Base-by-base conservation (phyloP, 2,329 filamentous ascomycete species). In the Xylaria sp. region DNA sequence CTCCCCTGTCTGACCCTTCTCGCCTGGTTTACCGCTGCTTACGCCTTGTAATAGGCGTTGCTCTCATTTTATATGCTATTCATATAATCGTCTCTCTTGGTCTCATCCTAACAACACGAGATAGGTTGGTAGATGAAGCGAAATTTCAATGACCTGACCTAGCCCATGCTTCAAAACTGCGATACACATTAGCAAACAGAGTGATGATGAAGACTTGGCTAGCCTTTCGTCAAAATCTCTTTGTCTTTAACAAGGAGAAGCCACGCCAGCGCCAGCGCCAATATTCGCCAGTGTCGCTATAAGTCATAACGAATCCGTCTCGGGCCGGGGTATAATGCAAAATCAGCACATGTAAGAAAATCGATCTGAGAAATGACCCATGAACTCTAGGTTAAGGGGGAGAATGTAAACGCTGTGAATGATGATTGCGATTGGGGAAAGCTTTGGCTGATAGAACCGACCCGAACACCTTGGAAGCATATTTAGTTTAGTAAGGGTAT, bases 311-410 rank as follows among this genome's bases (percentile, higher is more conserved):
- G 60, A 73, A 69, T 66, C 64, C 69, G 69, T 74, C 71, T 75
- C 66, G 71, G 73, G 63, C 73, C 70, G 66, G 73, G 76, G 76
- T 78, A 78, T 78, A 77, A 76, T 77, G 75, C 73, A 75, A 69
- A 77, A 75, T 73, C 71, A 76, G 69, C 71, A 72, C 66, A 69
- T 60, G 67, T 58, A 64, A 66, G 25, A 48, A 62, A 67, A 73
- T 44, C 66, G 60, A 71, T 71, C 65, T 65, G 63, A 68, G 66
- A 71, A 73, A 71, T 68, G 59, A 66, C 70, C 65, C 40, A 67
- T 69, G 60, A 68, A 62, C 58, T 69, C 64, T 71, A 72, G 61
- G 66, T 65, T 55, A 66, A 65, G 50, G 59, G 47, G 66, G 68
- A 65, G 29, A 62, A 63, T 48, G 63, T 59, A 51, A 53, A 63